phyloP scores from a whole-genome alignment of 164 flowering plant genomes.

The Dillenia turbinata region DNA sequence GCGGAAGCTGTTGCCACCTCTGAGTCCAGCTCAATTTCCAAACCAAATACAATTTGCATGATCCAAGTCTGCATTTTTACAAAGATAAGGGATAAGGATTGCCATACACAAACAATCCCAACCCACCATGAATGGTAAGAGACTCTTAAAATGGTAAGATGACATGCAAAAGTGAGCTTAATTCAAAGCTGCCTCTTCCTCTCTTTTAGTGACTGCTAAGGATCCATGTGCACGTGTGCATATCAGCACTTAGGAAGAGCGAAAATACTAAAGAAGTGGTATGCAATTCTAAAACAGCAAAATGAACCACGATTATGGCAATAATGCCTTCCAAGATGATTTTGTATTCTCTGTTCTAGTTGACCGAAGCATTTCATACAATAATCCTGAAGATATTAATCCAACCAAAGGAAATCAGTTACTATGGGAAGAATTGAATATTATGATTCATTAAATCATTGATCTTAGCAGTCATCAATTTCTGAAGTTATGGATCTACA shows the following conservation, averaged over 20 bases:
- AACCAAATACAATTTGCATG: too few species aligned
- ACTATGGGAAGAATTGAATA: neutral
- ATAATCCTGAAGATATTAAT: constrained; percentile 45
- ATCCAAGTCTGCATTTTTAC: too few species aligned
- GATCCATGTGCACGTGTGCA: too few species aligned
- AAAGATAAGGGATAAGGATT: too few species aligned
- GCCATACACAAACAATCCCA: too few species aligned
- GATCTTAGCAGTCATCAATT: neutral
- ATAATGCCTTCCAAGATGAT: constrained; percentile 89
- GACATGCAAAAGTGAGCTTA: neutral
- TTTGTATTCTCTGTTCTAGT: constrained; percentile 64
- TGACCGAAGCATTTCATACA: constrained; percentile 92
- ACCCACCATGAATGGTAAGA: too few species aligned
- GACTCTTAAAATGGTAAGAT: too few species aligned
- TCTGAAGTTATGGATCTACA: neutral
- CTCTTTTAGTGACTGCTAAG: too few species aligned
- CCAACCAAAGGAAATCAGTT: constrained; percentile 1
- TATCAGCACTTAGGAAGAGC: too few species aligned
- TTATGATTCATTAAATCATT: neutral
- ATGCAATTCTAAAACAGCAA: neutral
- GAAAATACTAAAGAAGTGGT: neutral
- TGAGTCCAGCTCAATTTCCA: too few species aligned
- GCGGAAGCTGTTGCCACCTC: too few species aligned
- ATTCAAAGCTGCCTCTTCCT: neutral
- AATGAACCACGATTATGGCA: neutral